Percentiles rank a stretch among this genome's conserved stretches.
These are phyloP conservation scores for Knufia petricola DNA, from an alignment of 2,329 filamentous ascomycete genomes.

Conservation along the genomic window DNA sequence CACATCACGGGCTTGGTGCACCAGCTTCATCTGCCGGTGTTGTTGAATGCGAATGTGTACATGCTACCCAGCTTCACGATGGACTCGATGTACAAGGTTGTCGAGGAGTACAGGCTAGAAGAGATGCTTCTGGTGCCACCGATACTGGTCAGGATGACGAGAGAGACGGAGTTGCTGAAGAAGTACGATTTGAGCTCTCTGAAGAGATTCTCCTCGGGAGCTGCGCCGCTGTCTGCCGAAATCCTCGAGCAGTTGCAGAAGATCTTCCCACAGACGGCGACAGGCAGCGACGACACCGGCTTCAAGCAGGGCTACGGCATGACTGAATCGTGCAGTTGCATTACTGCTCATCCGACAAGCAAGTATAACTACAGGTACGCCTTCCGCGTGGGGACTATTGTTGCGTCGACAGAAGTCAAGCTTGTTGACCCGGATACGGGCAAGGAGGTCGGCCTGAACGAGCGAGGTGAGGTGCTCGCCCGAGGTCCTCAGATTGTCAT, in stretches of 20 bases:
- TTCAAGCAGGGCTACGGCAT: constrained; percentile 61
- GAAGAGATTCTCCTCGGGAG: constrained; percentile 49
- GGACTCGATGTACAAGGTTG: constrained; percentile 45
- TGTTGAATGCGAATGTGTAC: constrained; percentile 56
- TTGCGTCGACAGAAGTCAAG: constrained; percentile 50
- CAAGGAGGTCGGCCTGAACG: constrained; percentile 41
- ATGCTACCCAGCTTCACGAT: constrained; percentile 58
- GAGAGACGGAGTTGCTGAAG: constrained; percentile 41
- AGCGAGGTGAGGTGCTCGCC: constrained; percentile 56
- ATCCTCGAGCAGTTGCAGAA: constrained; percentile 47
- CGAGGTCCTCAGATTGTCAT: constrained; percentile 71
- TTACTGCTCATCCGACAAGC: constrained; percentile 50
- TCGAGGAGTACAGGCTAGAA: constrained; percentile 43
- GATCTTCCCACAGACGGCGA: constrained; percentile 41
- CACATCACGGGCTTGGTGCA: constrained; percentile 57
- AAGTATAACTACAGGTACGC: constrained; percentile 50
- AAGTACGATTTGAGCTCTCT: constrained; percentile 50
- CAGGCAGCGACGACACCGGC: constrained; percentile 31
- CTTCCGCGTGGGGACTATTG: constrained; percentile 36
- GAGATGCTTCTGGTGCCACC: constrained; percentile 52
- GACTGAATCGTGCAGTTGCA: constrained; percentile 56
- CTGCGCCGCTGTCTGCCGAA: constrained; percentile 49
- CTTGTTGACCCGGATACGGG: constrained; percentile 45
- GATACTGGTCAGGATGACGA: constrained; percentile 51
- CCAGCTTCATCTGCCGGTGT: constrained; percentile 51